Base-by-base conservation (phyloP, 495 filamentous ascomycete genomes). In the Cercophora newfieldiana region DNA sequence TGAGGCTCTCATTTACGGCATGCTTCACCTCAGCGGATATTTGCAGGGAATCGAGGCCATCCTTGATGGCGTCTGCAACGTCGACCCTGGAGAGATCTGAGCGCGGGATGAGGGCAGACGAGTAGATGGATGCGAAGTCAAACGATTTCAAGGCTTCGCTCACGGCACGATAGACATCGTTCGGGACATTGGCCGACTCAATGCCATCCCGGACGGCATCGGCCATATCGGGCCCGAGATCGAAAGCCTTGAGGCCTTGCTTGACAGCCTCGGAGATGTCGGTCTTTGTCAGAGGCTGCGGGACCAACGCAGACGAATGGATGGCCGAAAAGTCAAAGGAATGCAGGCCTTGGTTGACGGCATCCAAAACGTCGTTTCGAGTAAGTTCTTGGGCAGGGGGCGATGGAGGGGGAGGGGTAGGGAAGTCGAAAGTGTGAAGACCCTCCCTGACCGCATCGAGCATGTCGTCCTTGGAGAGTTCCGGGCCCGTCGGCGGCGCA, bases 391-490 rank as follows among this genome's bases (percentile, higher is more conserved):
- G 55, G 1, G 30, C 26, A 0, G 31, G 74, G 6, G 69, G 58
- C 2, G 65, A 63, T 7, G 61, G 64, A 25, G 66, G 64, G 2
- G 55, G 50, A 0, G 77, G 69, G n/a, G 67, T 66, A 69, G 80
- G 74, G 53, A 83, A 80, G 26, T 82, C 79, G 59, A 84, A 80
- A 1, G 68, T 68, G 61, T 77, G 69, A 0, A 87, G 68, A 10
- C 83, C 85, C 68, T 87, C 80, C 64, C 77, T 82, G 64, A 87
- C 81, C 19, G 85, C 85, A 57, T 81, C 77, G 16, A 86, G 33
- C 71, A 88, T 78, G 51, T 86, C 84, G 10, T 86, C 82, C 57
- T 78, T 75, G 2, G 81, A 83, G 25, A 85, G 71, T 8, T 83
- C 82, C 5, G 79, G 78, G 28, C 74, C 68, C 7, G 79, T 67